A percentile compares a stretch with the other conserved stretches of the same genome.
phyloP scores from a whole-genome alignment of 2,329 filamentous ascomycete species.

The Colletotrichum musicola region DNA sequence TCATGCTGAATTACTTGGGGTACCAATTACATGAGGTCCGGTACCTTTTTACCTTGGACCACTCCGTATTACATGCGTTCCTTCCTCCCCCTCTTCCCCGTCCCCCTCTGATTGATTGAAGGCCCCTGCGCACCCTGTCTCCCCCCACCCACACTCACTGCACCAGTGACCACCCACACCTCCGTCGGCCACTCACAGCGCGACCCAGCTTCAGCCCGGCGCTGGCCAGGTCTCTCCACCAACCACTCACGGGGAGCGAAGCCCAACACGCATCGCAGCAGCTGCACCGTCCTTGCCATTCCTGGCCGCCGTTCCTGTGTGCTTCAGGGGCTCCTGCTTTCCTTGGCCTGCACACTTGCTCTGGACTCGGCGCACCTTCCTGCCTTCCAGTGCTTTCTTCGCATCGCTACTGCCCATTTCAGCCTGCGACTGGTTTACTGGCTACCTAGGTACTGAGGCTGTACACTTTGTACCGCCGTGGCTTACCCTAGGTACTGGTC shows the following conservation, averaged over 20 bases:
- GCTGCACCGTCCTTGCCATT: conserved; percentile 11
- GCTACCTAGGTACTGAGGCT: no score
- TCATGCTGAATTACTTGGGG: no score
- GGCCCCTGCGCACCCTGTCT: conserved; percentile 22
- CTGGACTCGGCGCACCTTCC: background rate
- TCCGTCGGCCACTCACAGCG: conserved; percentile 2
- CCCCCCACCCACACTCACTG: conserved; percentile 15
- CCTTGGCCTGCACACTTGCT: conserved; percentile 21
- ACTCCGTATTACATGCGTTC: background rate
- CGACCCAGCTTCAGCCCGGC: conserved; percentile 23
- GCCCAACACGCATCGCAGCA: conserved; percentile 11
- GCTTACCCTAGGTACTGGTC: no score
- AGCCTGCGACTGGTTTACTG: no score
- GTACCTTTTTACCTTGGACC: no score
- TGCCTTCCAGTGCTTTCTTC: no score
- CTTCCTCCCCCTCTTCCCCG: conserved; percentile 14
- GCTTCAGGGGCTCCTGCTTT: conserved; percentile 38
- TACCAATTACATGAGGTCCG: no score
- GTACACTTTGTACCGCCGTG: no score
- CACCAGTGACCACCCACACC: background rate
- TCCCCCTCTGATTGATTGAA: conserved; percentile 19
- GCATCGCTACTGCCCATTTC: no score
- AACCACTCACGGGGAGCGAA: conserved; percentile 21
- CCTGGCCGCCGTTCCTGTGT: conserved; percentile 16
- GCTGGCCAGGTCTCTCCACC: conserved; percentile 6